Conservation (phyloP, 1,139 yeast genomes). For the Yamadazyma siamensis region DNA sequence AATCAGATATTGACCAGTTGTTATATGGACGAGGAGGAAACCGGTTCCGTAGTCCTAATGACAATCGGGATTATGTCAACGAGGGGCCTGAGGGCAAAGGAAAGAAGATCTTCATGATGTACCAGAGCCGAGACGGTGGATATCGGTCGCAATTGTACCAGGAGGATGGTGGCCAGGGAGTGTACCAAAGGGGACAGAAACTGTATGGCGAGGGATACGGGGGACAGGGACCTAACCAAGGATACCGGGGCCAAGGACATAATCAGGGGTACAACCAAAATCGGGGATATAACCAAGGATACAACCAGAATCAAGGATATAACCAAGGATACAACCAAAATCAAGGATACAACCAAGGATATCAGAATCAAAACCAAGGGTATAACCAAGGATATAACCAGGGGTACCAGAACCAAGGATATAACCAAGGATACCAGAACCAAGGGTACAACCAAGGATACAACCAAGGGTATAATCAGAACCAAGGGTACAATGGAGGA, state of each 20-base stretch:
- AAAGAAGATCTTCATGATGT: constrained; percentile 28
- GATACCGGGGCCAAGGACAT: constrained; percentile 1
- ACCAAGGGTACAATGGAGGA: constrained; percentile 11
- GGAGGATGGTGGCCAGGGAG: constrained; percentile 1
- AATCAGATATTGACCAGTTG: constrained; percentile 67
- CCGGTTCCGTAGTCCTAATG: constrained; percentile 31
- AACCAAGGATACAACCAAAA: constrained; percentile 7
- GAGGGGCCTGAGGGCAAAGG: constrained; percentile 44
- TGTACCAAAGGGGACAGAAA: not conserved
- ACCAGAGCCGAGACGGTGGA: constrained; percentile 41
- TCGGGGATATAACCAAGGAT: constrained; percentile 1
- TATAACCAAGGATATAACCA: constrained; percentile 12
- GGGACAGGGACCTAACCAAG: constrained; percentile 6
- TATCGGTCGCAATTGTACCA: constrained; percentile 24
- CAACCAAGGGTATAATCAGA: constrained; percentile 13
- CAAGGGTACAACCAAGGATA: constrained; percentile 10
- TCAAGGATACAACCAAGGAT: constrained; percentile 11
- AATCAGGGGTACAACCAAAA: constrained; percentile 8
- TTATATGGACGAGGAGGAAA: constrained; percentile 36
- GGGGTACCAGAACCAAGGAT: constrained; percentile 5
- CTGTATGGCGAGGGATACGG: not conserved
- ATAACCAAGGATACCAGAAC: constrained; percentile 11
- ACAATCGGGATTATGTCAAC: constrained; percentile 38
- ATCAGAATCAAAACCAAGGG: constrained; percentile 5
- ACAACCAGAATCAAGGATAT: constrained; percentile 10